Conservation (phyloP, 345 rosid genomes). For the Populus simonii region DNA sequence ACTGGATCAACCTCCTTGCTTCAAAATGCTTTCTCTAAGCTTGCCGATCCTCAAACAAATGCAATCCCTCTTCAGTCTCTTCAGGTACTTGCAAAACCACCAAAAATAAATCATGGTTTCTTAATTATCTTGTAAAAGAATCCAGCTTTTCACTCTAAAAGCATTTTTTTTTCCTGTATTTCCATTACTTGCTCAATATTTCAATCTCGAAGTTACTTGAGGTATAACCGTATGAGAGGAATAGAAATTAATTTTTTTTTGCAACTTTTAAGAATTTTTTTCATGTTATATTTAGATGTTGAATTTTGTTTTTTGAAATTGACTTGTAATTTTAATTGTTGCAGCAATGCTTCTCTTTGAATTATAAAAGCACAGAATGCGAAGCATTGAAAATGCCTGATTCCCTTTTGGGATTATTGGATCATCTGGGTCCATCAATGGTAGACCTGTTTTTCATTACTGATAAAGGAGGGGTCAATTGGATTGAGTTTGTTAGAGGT, state of each 20-base stretch:
- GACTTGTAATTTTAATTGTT: neutral
- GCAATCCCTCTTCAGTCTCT: conserved; percentile 48
- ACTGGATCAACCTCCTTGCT: conserved; percentile 69
- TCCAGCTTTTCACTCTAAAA: no score
- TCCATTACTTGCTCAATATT: neutral
- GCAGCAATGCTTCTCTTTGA: conserved; percentile 63
- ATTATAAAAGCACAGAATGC: conserved; percentile 32
- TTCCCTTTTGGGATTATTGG: conserved; percentile 46
- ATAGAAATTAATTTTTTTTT: neutral
- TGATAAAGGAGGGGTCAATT: conserved; percentile 51
- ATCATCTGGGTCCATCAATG: conserved; percentile 59
- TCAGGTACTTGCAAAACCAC: conserved; percentile 40
- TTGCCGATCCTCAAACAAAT: conserved; percentile 54
- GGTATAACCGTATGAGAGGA: neutral
- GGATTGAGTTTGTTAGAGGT: conserved; percentile 75
- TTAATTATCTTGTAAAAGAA: neutral
- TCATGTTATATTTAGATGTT: neutral
- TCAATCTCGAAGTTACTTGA: neutral
- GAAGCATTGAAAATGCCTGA: conserved; percentile 44
- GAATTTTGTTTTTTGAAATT: neutral
- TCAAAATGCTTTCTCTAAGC: conserved; percentile 55
- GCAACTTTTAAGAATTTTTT: neutral
- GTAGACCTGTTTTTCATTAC: conserved; percentile 57
- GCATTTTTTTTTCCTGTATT: neutral
- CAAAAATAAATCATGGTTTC: neutral